These are phyloP conservation scores for Hypoxylon intermedium DNA, from an alignment of 495 filamentous ascomycete genomes.

Conservation along the genomic window DNA sequence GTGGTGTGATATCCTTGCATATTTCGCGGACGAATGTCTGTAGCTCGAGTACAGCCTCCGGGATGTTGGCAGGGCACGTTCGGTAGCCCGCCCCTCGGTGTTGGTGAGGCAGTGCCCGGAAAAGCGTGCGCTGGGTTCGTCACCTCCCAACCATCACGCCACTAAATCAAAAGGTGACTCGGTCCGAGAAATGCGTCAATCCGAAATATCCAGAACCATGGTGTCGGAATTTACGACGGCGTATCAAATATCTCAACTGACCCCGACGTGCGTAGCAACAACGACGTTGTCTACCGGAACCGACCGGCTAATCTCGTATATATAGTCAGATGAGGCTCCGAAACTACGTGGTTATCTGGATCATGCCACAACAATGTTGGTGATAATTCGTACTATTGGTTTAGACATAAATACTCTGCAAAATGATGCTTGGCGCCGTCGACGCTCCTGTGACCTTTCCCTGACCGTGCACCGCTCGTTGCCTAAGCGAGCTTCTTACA, in stretches of 20 bases:
- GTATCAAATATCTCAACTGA: background rate
- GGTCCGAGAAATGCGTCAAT: no score
- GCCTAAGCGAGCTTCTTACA: conserved; percentile 21
- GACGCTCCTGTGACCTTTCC: conserved; percentile 17
- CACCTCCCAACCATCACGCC: background rate
- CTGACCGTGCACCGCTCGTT: conserved; percentile 6
- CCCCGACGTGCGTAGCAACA: no score
- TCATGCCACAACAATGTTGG: background rate
- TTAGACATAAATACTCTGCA: no score
- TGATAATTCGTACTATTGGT: background rate
- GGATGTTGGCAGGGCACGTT: background rate
- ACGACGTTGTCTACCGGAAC: background rate
- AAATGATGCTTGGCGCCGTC: no score
- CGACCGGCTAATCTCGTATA: background rate
- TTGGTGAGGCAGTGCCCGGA: background rate
- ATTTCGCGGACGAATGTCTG: no score
- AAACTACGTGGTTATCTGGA: background rate
- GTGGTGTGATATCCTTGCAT: no score
- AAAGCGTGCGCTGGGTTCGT: background rate
- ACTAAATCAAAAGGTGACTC: no score
- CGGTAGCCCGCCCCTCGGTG: background rate
- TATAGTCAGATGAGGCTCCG: background rate
- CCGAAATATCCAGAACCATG: no score
- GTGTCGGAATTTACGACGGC: background rate
- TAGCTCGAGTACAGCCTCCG: background rate